Base-by-base conservation (phyloP, 2,329 filamentous ascomycete genomes). In the Aspergillus sp. region DNA sequence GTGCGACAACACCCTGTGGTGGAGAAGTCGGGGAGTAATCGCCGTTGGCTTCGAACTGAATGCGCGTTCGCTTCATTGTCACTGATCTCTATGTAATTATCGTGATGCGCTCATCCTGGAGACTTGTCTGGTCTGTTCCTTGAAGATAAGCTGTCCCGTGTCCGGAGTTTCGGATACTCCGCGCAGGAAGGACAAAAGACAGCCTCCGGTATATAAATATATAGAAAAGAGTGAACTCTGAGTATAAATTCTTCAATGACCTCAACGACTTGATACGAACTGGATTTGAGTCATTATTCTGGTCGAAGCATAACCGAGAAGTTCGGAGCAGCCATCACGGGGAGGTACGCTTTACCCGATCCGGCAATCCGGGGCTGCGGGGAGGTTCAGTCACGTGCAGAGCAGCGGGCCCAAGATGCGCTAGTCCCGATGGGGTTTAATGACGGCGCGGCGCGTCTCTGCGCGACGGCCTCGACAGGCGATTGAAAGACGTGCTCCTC, bases 51-150 rank as follows among this genome's bases (percentile, higher is more conserved):
- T 68, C 65, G 45, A 68, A 67, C 30, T 66, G 61, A 44, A 62
- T 61, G 52, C 59, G 65, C 57, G 56, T 68, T 49, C 65, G 63
- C 61, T 68, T 68, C 65, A 68, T 68, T 7, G 8, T 30, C 6
- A 8, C 30, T 10, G n/a, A n/a, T 26, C 29, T 28, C 6, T n/a
- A 30, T 30, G 30, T 32, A 6, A 32, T 32, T 9, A 9, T 32
- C 5, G 30, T 6, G 8, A 6, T 32, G 26, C 27, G 27, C 36
- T 28, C 36, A 39, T 39, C 19, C 36, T 39, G 36, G 36, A 4
- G 36, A 39, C 9, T 39, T 19, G 26, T 8, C 26, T 26, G 7
- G 26, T 9, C 7, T 27, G 6, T 19, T 9, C 36, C 30, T 9
- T 6, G 30, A 12, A 19, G 5, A 36, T 36, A 19, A n/a, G n/a